These are phyloP conservation scores for Anthoceros angustus DNA, from an alignment of 225 moss, liverwort and hornwort species.

Conservation along the genomic window DNA sequence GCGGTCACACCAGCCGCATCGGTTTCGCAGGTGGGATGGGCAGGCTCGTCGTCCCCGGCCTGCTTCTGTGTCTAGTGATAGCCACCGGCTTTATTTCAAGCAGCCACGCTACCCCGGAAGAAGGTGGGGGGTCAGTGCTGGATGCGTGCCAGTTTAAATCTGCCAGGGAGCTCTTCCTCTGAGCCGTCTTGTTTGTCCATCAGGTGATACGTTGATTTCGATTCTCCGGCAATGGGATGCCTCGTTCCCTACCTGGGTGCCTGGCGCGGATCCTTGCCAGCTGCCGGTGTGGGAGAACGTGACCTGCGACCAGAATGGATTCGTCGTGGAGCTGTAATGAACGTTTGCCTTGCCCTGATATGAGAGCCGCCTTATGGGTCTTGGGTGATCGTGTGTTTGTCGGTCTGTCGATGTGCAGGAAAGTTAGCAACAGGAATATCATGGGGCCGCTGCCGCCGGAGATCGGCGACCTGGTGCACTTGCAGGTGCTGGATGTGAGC, in stretches of 20 bases:
- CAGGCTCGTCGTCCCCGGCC: slow-evolving; percentile 1
- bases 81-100: not conserved
- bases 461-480: slow-evolving; percentile 11
- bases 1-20: too few species aligned
- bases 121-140: not conserved
- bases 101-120: not conserved
- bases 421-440: slow-evolving; percentile 13
- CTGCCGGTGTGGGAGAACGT: slow-evolving; percentile 3
- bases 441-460: slow-evolving; percentile 10
- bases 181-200: not conserved
- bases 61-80: not conserved
- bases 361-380: too few species aligned
- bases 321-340: slow-evolving; percentile 12
- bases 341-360: not conserved
- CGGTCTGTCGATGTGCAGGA: slow-evolving; percentile 5
- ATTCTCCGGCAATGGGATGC: not conserved
- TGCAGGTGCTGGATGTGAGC: slow-evolving; percentile 21
- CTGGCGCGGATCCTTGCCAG: slow-evolving; percentile 15
- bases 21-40: not conserved
- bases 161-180: not conserved
- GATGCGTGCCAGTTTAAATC: not conserved
- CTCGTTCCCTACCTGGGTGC: slow-evolving; percentile 4
- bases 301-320: slow-evolving; percentile 5
- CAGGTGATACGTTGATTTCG: not conserved
- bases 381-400: not conserved